Conservation (phyloP, 179 eudicot species). For the Spinacia oleracea region DNA sequence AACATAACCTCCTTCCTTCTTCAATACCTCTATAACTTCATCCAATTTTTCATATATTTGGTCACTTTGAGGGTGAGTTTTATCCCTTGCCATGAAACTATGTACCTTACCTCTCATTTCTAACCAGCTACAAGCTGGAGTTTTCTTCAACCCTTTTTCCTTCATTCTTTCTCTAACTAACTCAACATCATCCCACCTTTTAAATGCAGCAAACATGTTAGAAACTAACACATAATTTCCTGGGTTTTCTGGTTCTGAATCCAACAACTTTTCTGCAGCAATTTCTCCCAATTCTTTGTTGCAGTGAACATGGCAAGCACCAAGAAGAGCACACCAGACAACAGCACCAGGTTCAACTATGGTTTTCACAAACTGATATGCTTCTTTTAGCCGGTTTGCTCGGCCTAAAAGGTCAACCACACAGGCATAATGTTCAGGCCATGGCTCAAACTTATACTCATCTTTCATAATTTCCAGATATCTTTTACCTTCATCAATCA, state of each 20-base stretch:
- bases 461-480: conserved; percentile 49
- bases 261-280: conserved; percentile 64
- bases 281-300: conserved; percentile 56
- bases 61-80: conserved; percentile 57
- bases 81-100: conserved; percentile 68
- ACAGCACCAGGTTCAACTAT: conserved; percentile 67
- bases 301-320: conserved; percentile 66
- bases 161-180: conserved; percentile 67
- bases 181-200: conserved; percentile 75
- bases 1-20: conserved; percentile 60
- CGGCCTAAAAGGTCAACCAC: conserved; percentile 90
- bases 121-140: conserved; percentile 95
- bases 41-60: conserved; percentile 53
- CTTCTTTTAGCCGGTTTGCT: conserved; percentile 70
- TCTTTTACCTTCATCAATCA: conserved; percentile 59
- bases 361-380: conserved; percentile 51
- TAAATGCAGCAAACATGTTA: conserved; percentile 61
- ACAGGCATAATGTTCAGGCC: conserved; percentile 89
- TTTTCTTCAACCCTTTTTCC: conserved; percentile 67
- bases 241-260: conserved; percentile 63
- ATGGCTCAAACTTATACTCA: conserved; percentile 62
- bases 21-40: conserved; percentile 44
- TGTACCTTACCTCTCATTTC: conserved; percentile 67
- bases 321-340: conserved; percentile 74
- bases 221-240: conserved; percentile 81